Evolutionary conservation across 108 stramenopile species (phyloP).

Genomic region (Nitzschia sp.): DNA sequence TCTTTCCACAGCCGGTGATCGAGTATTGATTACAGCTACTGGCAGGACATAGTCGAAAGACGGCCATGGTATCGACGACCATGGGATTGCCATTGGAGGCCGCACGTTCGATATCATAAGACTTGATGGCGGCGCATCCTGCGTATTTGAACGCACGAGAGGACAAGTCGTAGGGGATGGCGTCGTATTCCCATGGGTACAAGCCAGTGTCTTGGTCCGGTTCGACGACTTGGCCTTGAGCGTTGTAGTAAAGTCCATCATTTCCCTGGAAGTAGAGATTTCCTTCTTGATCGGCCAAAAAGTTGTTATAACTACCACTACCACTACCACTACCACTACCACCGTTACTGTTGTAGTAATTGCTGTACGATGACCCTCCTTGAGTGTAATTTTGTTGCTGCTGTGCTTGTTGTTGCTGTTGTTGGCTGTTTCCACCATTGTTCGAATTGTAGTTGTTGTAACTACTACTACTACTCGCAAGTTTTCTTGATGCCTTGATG

Average conservation of each 20-base stretch:
- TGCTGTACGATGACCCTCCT: conserved; percentile 9
- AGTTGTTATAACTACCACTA: not conserved
- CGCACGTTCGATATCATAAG: conserved; percentile 42
- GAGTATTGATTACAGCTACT: conserved; percentile 50
- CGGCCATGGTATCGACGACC: conserved; percentile 43
- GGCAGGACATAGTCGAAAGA: conserved; percentile 77
- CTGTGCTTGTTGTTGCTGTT: not conserved
- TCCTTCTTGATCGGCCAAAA: not conserved
- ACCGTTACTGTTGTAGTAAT: conserved; percentile 3
- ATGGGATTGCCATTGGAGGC: conserved; percentile 17
- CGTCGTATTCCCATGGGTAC: conserved; percentile 1
- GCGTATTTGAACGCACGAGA: conserved; percentile 77
- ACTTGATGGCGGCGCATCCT: conserved; percentile 73
- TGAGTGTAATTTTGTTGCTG: conserved; percentile 1
- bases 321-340: not conserved
- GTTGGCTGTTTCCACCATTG: not conserved
- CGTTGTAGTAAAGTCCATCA: not conserved
- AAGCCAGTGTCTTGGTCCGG: not conserved
- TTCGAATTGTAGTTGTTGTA: not conserved
- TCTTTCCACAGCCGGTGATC: conserved; percentile 55
- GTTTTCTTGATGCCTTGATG: conserved; percentile 15
- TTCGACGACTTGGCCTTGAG: not conserved
- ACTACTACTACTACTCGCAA: no score
- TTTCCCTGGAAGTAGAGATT: conserved; percentile 1
- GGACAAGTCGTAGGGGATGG: conserved; percentile 51